Percentiles rank a stretch among this genome's conserved stretches.
phyloP scores from a whole-genome alignment of 2,329 filamentous ascomycete genomes.

The Capronia americana region DNA sequence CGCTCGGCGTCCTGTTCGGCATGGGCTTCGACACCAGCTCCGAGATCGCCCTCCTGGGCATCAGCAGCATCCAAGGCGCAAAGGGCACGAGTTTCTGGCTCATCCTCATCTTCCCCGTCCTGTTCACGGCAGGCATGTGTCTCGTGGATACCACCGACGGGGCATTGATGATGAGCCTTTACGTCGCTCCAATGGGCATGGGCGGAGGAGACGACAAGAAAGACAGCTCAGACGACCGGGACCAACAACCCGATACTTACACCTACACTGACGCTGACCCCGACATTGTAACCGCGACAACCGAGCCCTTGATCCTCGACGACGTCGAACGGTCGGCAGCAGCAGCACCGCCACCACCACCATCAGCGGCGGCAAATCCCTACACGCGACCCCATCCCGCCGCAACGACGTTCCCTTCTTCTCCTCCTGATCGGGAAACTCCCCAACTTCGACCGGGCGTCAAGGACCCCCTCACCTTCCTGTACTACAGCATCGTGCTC shows the following conservation, averaged over 20 bases:
- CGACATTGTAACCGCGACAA: conserved; percentile 10
- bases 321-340: conserved; percentile 22
- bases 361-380: conserved; percentile 20
- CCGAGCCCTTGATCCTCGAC: conserved; percentile 13
- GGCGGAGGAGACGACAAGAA: conserved; percentile 34
- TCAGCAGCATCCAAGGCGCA: conserved; percentile 84
- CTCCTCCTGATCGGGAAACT: background rate
- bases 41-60: conserved; percentile 89
- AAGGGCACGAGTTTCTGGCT: conserved; percentile 91
- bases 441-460: conserved; percentile 61
- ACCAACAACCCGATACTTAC: background rate
- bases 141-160: conserved; percentile 91
- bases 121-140: conserved; percentile 98
- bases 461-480: conserved; percentile 81
- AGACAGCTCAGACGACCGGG: background rate
- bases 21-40: conserved; percentile 95
- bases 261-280: background rate
- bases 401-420: background rate
- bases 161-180: conserved; percentile 92
- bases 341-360: too few relatives aligned
- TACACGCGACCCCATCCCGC: conserved; percentile 29
- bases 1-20: conserved; percentile 84
- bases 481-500: conserved; percentile 91
- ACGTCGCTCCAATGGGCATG: conserved; percentile 64
- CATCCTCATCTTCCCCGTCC: conserved; percentile 85